These are phyloP conservation scores for Melanomma pulvis-pyrius DNA, from an alignment of 495 filamentous ascomycete species.

Conservation along the genomic window DNA sequence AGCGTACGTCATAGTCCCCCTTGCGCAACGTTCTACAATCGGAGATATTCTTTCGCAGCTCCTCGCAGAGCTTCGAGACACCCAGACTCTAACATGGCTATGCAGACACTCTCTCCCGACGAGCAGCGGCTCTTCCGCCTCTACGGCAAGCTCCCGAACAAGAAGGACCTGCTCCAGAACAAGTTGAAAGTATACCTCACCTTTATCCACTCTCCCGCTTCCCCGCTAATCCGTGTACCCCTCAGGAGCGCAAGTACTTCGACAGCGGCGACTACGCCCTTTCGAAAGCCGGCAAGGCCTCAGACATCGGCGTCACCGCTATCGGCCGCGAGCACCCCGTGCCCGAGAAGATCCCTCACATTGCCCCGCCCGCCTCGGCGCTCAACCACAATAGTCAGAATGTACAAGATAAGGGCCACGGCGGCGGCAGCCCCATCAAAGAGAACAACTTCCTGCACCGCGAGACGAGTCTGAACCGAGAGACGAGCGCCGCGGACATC, in stretches of 20 bases:
- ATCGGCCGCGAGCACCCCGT: constrained; percentile 93
- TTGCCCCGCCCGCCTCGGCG: constrained; percentile 63
- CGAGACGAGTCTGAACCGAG: constrained; percentile 74
- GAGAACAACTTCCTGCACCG: constrained; percentile 82
- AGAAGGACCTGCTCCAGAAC: constrained; percentile 95
- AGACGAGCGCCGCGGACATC: constrained; percentile 71
- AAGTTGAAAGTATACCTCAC: constrained; percentile 71
- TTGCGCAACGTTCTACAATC: not conserved
- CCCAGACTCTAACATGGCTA: constrained; percentile 19
- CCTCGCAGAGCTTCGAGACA: not conserved
- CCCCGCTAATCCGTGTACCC: constrained; percentile 23
- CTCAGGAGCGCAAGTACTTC: constrained; percentile 96
- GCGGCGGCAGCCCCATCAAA: constrained; percentile 75
- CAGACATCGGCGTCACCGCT: constrained; percentile 87
- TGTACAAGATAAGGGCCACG: constrained; percentile 48
- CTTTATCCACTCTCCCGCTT: constrained; percentile 1
- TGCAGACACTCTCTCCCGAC: constrained; percentile 80
- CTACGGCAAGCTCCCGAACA: constrained; percentile 95
- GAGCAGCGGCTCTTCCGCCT: constrained; percentile 94
- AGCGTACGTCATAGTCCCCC: constrained; percentile 63
- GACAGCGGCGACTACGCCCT: constrained; percentile 97
- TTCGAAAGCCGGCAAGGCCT: constrained; percentile 96
- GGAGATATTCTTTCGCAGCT: not conserved
- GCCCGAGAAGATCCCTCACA: constrained; percentile 95
- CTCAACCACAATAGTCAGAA: constrained; percentile 51